These are phyloP conservation scores for Lyophyllum shimeji DNA, from an alignment of 768 basidiomycete genomes.

Conservation along the genomic window DNA sequence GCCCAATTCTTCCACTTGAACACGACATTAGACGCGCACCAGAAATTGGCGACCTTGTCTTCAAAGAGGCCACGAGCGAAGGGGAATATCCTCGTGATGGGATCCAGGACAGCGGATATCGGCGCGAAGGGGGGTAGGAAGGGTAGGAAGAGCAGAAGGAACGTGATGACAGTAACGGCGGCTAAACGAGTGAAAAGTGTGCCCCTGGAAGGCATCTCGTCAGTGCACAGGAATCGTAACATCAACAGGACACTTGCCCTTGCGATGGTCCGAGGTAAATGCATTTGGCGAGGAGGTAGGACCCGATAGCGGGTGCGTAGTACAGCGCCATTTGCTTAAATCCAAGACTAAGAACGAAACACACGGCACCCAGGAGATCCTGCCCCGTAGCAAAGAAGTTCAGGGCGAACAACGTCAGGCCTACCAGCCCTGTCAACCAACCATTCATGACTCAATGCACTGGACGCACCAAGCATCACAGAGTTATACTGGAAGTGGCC, in stretches of 20 bases:
- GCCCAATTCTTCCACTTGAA: slow-evolving; percentile 79
- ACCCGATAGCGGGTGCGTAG: slow-evolving; percentile 90
- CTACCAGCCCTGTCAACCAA: slow-evolving; percentile 31
- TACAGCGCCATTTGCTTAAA: slow-evolving; percentile 98
- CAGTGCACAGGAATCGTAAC: background rate
- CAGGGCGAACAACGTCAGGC: slow-evolving; percentile 67
- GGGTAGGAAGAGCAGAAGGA: slow-evolving; percentile 73
- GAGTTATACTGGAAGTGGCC: slow-evolving; percentile 97
- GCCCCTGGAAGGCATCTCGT: slow-evolving; percentile 22
- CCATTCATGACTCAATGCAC: background rate
- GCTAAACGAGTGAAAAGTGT: slow-evolving; percentile 69
- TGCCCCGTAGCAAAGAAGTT: slow-evolving; percentile 66
- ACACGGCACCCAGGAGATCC: slow-evolving; percentile 75
- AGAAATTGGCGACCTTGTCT: slow-evolving; percentile 97
- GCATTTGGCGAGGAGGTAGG: slow-evolving; percentile 89
- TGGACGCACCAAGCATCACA: slow-evolving; percentile 77
- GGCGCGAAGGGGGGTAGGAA: slow-evolving; percentile 73
- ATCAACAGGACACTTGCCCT: slow-evolving; percentile 54
- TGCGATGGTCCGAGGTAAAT: slow-evolving; percentile 66
- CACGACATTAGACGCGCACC: slow-evolving; percentile 90
- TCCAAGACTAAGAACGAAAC: slow-evolving; percentile 80
- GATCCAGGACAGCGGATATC: slow-evolving; percentile 49
- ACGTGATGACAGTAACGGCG: slow-evolving; percentile 57
- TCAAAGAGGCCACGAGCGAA: slow-evolving; percentile 90
- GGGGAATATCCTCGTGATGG: slow-evolving; percentile 85